A percentile compares a stretch with the other conserved stretches of the same genome.
Conservation (phyloP, 176 grass and related monocot genomes). For the Thalia dealbata region DNA sequence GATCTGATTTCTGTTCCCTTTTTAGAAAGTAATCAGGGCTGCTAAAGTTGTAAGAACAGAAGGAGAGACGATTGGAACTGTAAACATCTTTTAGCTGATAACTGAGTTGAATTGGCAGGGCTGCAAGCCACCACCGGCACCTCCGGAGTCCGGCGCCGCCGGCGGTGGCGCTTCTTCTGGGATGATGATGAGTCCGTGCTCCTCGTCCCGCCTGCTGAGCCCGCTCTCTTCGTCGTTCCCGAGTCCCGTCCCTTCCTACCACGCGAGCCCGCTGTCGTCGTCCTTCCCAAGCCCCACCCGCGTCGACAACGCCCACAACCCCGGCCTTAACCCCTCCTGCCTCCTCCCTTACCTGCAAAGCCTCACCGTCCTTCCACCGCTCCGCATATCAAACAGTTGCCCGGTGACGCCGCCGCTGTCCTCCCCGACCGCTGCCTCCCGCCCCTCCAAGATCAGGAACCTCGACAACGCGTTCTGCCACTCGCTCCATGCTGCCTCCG, state of each 20-base stretch:
- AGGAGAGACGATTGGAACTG: background rate
- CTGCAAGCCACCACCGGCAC: background rate
- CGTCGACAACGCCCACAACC: background rate
- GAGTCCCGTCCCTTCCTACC: constrained; percentile 17
- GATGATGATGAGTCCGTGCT: constrained; percentile 9
- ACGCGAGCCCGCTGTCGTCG: constrained; percentile 7
- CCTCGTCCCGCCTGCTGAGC: constrained; percentile 16
- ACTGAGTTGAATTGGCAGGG: constrained; percentile 6
- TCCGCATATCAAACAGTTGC: constrained; percentile 16
- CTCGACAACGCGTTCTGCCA: constrained; percentile 1
- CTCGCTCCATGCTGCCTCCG: background rate
- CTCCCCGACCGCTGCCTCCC: constrained; percentile 12
- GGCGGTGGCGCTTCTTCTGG: background rate
- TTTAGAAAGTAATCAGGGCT: background rate
- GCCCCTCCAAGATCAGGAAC: background rate
- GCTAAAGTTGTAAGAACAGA: background rate
- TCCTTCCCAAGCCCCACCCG: constrained; percentile 23
- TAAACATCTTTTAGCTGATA: background rate
- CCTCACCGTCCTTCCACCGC: constrained; percentile 17
- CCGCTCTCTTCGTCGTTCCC: constrained; percentile 13
- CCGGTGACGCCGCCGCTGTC: constrained; percentile 16
- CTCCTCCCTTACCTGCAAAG: constrained; percentile 21
- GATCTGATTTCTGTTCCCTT: background rate
- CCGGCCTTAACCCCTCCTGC: constrained; percentile 10
- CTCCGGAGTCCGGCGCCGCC: background rate